Conservation (phyloP, 1,139 yeast genomes). For the Suhomyces chickasaworum region DNA sequence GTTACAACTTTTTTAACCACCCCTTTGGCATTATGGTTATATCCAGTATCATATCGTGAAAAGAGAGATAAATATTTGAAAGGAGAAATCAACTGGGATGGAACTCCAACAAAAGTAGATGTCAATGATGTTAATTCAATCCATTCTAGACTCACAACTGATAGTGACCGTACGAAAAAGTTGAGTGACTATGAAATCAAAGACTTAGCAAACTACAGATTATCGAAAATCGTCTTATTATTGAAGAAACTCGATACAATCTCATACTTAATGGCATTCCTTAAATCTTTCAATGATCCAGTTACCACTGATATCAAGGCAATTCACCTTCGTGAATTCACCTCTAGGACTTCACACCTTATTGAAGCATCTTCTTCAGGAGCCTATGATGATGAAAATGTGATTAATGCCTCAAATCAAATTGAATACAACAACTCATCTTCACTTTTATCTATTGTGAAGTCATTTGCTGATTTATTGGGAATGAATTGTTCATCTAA, state of each 20-base stretch:
- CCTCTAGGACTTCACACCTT: slow-evolving; percentile 68
- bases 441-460: slow-evolving; percentile 53
- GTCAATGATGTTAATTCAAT: slow-evolving; percentile 2
- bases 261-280: slow-evolving; percentile 36
- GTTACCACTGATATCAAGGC: slow-evolving; percentile 50
- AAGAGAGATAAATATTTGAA: slow-evolving; percentile 43
- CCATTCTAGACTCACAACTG: slow-evolving; percentile 4
- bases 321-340: slow-evolving; percentile 57
- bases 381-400: slow-evolving; percentile 18
- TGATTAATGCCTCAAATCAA: slow-evolving; percentile 20
- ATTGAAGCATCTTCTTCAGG: slow-evolving; percentile 56
- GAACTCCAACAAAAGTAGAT: slow-evolving; percentile 18
- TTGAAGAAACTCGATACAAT: slow-evolving; percentile 36
- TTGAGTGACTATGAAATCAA: slow-evolving; percentile 19
- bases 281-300: slow-evolving; percentile 24
- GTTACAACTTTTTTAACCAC: slow-evolving; percentile 75
- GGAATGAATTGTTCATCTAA: slow-evolving; percentile 54
- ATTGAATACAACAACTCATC: slow-evolving; percentile 43
- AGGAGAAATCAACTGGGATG: slow-evolving; percentile 47
- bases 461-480: slow-evolving; percentile 54
- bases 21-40: slow-evolving; percentile 61
- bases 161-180: not conserved
- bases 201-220: slow-evolving; percentile 21
- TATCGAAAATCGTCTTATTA: slow-evolving; percentile 31
- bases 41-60: slow-evolving; percentile 63